Evolutionary conservation across 768 basidiomycete species (phyloP), one percentile per base, ranked within the genome.

Genomic region (Coprinellus aureogranulatus): DNA sequence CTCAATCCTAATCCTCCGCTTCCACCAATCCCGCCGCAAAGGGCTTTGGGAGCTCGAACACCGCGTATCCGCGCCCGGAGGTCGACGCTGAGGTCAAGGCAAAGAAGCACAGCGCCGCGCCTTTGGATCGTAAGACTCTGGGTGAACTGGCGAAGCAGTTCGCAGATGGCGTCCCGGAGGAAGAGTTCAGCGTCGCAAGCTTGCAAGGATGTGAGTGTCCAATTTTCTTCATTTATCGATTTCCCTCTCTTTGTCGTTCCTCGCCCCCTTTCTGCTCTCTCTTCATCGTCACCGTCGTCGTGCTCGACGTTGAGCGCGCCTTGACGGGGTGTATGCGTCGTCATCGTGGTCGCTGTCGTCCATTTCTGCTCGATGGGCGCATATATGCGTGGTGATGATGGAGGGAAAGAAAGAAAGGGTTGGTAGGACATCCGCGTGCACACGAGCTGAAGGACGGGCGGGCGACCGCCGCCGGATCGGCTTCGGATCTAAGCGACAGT

Each of bases 151-250:
- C 91, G 10, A 85, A 88, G 75, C 66, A 77, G 58, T 95, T 95
- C 65, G 90, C 91, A 3, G 89, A 90, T 60, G 76, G 83, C 23
- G 85, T 95, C 22, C 92, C 94, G 0, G 89, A 92, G 37, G 86
- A 88, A 40, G 89, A 90, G 74, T 92, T 94, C 67, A 90, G 89
- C 65, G 89, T 94, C 54, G 93, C 94, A 20, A 88, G 91, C 56
- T 76, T 97, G 54, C 93, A 95, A 74, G 93, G 92, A 70, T 94
- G 89, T 90, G 70, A 82, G 89, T 86, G 34, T 65, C 60, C 61
- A 63, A 64, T 62, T 52, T 53, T 65, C 62, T 65, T 61, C 55
- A 16, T 44, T 22, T 16, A 18, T 44, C 20, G 18, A 44, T 5
- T 44, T 44, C 58, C n/a, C 46, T n/a, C 54, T 31, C 52, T 55